Base-by-base conservation (phyloP, 208 protist species). In the Trypanosoma mega region DNA sequence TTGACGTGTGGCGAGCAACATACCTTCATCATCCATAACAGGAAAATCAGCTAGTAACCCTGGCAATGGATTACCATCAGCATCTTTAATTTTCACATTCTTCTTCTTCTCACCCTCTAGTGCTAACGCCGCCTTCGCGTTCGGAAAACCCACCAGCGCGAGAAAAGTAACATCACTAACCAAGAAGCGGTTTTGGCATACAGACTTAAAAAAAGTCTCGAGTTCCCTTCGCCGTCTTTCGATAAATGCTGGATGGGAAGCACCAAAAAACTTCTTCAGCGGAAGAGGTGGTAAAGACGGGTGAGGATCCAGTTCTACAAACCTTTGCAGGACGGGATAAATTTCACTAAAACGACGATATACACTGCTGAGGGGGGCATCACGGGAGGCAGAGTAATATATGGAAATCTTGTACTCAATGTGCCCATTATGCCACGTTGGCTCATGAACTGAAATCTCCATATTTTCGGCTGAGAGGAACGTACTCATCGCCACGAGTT, bases 311-410 rank as follows among this genome's bases (percentile, higher is more conserved):
- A 55, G 26, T 26, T 43, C 54, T 7, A 64, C 36, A 20, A 76
- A 27, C 20, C 41, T 45, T 63, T 73, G 23, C 44, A 76, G 67
- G 4, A 71, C 69, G 5, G 33, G 45, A 48, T 76, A 57, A 44
- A 76, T 68, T 44, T 73, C 56, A 63, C 63, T 63, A 49, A 72
- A 76, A 24, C 69, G 20, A 54, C 69, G 60, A 41, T 65, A 73
- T 8, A 46, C 61, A 21, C 18, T 30, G 37, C 54, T 55, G 26
- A 52, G n/a, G 4, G 37, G 8, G 11, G 9, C 14, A 29, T 51
- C 54, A 44, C 31, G 12, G 33, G 4, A 9, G 6, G 20, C 27
- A n/a, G 12, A 9, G 27, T 30, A 39, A 12, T 29, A 44, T 34
- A 63, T 63, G 63, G 39, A 70, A 33, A 70, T 63, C 57, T 63